Percentiles rank a stretch among this genome's conserved stretches.
These are phyloP conservation scores for Acacia confusa DNA, from an alignment of 306 rosid species.

Conservation along the genomic window DNA sequence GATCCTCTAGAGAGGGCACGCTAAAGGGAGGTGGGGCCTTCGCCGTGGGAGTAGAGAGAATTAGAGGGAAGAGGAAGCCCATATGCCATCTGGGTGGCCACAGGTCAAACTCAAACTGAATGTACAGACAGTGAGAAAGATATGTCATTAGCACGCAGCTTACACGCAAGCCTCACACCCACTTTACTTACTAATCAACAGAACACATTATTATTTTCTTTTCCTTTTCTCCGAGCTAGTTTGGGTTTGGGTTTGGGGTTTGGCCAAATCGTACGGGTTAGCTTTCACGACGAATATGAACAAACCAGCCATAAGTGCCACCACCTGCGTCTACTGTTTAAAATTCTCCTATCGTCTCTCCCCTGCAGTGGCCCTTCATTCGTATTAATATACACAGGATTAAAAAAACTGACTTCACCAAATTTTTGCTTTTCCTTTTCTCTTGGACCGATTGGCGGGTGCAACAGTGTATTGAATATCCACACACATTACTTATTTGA, in stretches of 20 bases:
- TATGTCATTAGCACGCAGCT: neutral
- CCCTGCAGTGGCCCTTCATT: neutral
- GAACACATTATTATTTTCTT: neutral
- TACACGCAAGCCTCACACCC: neutral
- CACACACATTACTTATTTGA: neutral
- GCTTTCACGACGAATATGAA: neutral
- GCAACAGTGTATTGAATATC: neutral
- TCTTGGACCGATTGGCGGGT: neutral
- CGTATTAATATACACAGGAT: neutral
- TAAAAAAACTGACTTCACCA: neutral
- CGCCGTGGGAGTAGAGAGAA: slow-evolving; percentile 54
- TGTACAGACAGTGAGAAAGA: slow-evolving; percentile 41
- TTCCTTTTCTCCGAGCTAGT: neutral
- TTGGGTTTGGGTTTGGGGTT: neutral
- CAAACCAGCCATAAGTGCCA: neutral
- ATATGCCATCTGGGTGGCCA: slow-evolving; percentile 48
- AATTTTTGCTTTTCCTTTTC: neutral
- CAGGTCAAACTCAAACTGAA: slow-evolving; percentile 92
- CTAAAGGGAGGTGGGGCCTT: slow-evolving; percentile 54
- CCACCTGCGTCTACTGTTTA: neutral
- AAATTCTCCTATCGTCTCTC: neutral
- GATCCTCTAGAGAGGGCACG: slow-evolving; percentile 43
- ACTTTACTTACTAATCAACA: neutral
- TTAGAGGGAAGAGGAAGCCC: slow-evolving; percentile 36
- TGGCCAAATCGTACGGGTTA: neutral